Percentiles rank a stretch among this genome's conserved stretches.
Evolutionary conservation across 179 eudicot genomes (phyloP).

Genomic region (Heliamphora pulchella): DNA sequence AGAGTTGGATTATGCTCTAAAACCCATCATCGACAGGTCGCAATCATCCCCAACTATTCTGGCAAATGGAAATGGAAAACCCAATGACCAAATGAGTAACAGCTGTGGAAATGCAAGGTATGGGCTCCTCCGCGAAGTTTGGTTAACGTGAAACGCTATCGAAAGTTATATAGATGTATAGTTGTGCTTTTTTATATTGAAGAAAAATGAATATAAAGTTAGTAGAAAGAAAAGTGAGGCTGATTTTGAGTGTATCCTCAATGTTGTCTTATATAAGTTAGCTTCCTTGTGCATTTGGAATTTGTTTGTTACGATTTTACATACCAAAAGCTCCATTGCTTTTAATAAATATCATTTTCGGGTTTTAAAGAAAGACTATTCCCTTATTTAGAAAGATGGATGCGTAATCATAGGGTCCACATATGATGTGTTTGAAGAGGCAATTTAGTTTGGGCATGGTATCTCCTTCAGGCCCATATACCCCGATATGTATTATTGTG

Average conservation of each 20-base stretch:
- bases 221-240: not conserved
- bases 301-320: not conserved
- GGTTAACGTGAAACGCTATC: constrained; percentile 34
- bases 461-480: too few species aligned
- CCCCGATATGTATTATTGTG: too few species aligned
- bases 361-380: not conserved
- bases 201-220: not conserved
- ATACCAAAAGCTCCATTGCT: not conserved
- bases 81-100: constrained; percentile 18
- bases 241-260: not conserved
- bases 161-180: not conserved
- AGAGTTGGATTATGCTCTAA: constrained; percentile 55
- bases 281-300: not conserved
- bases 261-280: not conserved
- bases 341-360: not conserved
- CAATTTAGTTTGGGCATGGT: too few species aligned
- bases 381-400: not conserved
- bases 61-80: constrained; percentile 26
- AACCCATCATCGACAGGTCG: constrained; percentile 35
- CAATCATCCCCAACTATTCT: constrained; percentile 31
- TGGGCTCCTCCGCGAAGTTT: constrained; percentile 75
- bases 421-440: too few species aligned
- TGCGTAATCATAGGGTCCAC: not conserved
- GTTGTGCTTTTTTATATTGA: not conserved
- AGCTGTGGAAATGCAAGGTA: constrained; percentile 51